Percentiles rank a stretch among this genome's conserved stretches.
Evolutionary conservation across 768 basidiomycete species (phyloP).

Genomic region (Lyophyllum semitale): DNA sequence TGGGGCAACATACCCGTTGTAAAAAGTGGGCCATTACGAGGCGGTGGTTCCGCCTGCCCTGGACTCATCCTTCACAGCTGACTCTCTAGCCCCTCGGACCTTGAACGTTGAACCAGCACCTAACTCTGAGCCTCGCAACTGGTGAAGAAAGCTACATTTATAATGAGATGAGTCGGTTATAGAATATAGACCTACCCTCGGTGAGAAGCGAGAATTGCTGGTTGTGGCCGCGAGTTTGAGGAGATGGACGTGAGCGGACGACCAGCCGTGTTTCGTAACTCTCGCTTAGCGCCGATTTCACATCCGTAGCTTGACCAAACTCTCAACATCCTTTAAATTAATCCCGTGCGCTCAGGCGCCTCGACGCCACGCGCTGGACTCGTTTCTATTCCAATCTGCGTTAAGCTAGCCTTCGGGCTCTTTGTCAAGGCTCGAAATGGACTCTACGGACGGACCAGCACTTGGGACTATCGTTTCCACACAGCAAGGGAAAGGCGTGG

Average conservation of each 20-base stretch:
- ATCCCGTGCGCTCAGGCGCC: conserved; percentile 1
- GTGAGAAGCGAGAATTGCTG: background rate
- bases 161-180: background rate
- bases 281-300: conserved; percentile 8
- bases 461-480: conserved; percentile 81
- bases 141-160: background rate
- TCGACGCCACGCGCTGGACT: conserved; percentile 3
- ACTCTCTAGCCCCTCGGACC: background rate
- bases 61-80: conserved; percentile 12
- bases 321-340: background rate
- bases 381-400: background rate
- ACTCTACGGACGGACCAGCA: conserved; percentile 27
- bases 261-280: conserved; percentile 10
- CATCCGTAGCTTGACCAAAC: background rate
- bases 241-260: conserved; percentile 6
- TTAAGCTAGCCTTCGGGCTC: background rate
- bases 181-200: background rate
- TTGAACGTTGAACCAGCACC: background rate
- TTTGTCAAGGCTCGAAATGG: conserved; percentile 4
- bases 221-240: background rate
- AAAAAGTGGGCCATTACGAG: conserved; percentile 26
- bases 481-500: conserved; percentile 77
- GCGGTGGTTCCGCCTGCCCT: conserved; percentile 16
- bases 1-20: conserved; percentile 21
- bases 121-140: background rate